These are phyloP conservation scores for Clarireedia paspali DNA, from an alignment of 2,329 filamentous ascomycete species.

Conservation along the genomic window DNA sequence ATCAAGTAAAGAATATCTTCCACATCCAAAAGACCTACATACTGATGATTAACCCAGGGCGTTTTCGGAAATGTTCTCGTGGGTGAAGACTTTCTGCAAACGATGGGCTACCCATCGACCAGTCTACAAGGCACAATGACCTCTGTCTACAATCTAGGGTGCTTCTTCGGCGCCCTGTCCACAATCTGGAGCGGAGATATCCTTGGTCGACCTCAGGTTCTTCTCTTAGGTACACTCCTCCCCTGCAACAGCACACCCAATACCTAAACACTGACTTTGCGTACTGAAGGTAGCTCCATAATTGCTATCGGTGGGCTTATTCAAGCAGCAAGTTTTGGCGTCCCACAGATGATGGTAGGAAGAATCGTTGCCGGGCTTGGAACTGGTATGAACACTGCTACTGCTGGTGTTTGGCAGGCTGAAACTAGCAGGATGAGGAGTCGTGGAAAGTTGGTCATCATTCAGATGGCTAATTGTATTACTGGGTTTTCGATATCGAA, in stretches of 20 bases:
- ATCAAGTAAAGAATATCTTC: slow-evolving; percentile 26
- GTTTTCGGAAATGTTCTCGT: slow-evolving; percentile 35
- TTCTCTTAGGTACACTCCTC: slow-evolving; percentile 36
- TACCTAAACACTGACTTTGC: too few species aligned
- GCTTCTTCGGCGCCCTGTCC: slow-evolving; percentile 37
- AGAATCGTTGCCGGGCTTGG: slow-evolving; percentile 43
- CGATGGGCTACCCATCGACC: slow-evolving; percentile 23
- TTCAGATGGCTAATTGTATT: slow-evolving; percentile 50
- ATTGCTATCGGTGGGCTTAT: slow-evolving; percentile 48
- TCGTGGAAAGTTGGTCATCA: slow-evolving; percentile 51
- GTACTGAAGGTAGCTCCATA: slow-evolving; percentile 36
- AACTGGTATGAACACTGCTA: slow-evolving; percentile 42
- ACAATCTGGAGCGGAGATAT: slow-evolving; percentile 36
- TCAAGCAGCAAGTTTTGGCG: slow-evolving; percentile 34
- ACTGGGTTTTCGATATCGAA: slow-evolving; percentile 38
- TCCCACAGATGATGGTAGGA: slow-evolving; percentile 47
- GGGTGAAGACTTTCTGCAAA: slow-evolving; percentile 36
- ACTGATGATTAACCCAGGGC: slow-evolving; percentile 14
- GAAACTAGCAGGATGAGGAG: slow-evolving; percentile 51
- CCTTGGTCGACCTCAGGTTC: slow-evolving; percentile 48
- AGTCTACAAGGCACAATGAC: slow-evolving; percentile 1
- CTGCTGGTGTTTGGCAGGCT: slow-evolving; percentile 51
- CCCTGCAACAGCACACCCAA: too few species aligned
- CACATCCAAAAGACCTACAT: neutral
- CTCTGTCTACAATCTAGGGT: slow-evolving; percentile 35